phyloP scores from a whole-genome alignment of 306 rosid species.

The Inga leiocalycina region DNA sequence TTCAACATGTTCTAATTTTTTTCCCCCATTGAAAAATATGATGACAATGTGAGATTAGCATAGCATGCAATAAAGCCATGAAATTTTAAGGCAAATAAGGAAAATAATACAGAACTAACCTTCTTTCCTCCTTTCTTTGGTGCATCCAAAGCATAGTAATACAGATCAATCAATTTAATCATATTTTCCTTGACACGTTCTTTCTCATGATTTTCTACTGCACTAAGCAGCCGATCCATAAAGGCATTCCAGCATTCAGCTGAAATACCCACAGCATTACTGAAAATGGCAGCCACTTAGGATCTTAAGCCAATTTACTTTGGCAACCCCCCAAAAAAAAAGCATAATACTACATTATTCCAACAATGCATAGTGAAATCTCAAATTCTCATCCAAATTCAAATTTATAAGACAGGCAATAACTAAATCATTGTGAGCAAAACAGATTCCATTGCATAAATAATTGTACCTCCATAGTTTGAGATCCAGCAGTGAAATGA shows the following conservation, averaged over 20 bases:
- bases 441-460: background rate
- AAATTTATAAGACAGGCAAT: background rate
- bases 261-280: constrained; percentile 52
- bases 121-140: constrained; percentile 64
- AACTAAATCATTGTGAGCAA: background rate
- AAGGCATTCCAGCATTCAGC: constrained; percentile 71
- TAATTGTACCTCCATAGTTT: background rate
- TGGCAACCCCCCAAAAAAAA: background rate
- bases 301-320: background rate
- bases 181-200: constrained; percentile 44
- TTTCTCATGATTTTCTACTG: constrained; percentile 43
- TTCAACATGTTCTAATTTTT: too few species aligned
- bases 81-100: background rate
- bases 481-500: constrained; percentile 15
- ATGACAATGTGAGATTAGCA: background rate
- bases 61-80: background rate
- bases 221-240: constrained; percentile 56
- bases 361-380: background rate
- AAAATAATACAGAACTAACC: constrained; percentile 54
- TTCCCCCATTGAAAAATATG: background rate
- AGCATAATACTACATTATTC: background rate
- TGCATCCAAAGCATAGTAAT: constrained; percentile 77
- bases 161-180: constrained; percentile 55
- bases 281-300: constrained; percentile 36
- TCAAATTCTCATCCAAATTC: background rate